A percentile compares a stretch with the other conserved stretches of the same genome.
Conservation (phyloP, 352 stramenopile species). For the Thraustochytrium sp. region DNA sequence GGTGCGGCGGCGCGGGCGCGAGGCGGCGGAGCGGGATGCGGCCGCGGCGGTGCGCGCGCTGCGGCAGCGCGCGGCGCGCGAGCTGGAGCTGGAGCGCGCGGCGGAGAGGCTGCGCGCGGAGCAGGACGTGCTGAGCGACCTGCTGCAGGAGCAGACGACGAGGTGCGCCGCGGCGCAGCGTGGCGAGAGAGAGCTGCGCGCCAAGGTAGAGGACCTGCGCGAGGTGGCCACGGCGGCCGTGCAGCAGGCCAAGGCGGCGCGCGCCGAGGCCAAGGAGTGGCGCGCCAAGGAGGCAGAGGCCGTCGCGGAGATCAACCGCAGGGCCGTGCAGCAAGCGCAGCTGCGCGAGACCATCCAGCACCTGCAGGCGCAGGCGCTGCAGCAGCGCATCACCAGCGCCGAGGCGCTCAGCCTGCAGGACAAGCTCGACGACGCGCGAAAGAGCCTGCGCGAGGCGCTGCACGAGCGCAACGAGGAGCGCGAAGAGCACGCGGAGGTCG, state of each 20-base stretch:
- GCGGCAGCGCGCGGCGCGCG: not conserved
- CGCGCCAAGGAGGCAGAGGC: not conserved
- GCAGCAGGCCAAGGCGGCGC: not conserved
- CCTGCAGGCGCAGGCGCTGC: not conserved
- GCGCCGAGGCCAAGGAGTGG: not conserved
- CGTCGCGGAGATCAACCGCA: slow-evolving; percentile 9
- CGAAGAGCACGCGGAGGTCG: not conserved
- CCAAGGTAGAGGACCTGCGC: not conserved
- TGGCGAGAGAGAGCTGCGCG: not conserved
- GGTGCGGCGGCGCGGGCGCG: not conserved
- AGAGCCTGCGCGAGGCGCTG: not conserved
- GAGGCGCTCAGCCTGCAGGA: not conserved
- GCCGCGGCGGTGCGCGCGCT: not conserved
- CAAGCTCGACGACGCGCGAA: not conserved
- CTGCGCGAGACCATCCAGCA: slow-evolving; percentile 5
- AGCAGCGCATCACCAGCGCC: not conserved
- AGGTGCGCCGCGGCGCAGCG: not conserved
- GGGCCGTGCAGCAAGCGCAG: slow-evolving; percentile 21
- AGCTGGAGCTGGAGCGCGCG: not conserved
- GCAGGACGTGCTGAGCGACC: not conserved
- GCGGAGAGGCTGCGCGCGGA: not conserved
- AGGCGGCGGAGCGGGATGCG: not conserved
- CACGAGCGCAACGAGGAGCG: not conserved
- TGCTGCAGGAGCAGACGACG: not conserved
- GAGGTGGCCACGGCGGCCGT: not conserved